Conservation (phyloP, 2,329 filamentous ascomycete species). For the Ascochyta pisi region DNA sequence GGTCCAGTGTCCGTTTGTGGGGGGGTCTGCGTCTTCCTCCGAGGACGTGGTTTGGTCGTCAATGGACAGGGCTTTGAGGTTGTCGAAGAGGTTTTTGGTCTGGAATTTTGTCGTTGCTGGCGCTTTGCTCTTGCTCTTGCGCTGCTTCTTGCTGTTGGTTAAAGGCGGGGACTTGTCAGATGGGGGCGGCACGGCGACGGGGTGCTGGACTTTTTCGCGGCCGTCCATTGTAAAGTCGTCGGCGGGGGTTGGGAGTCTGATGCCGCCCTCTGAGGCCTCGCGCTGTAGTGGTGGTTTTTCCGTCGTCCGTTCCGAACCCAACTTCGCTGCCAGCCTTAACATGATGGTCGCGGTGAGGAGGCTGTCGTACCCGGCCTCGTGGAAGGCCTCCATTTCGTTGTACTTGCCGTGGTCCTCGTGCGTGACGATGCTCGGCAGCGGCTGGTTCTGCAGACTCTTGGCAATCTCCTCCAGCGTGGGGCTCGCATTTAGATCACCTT, state of each 20-base stretch:
- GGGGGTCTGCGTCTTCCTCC: conserved; percentile 19
- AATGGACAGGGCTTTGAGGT: conserved; percentile 17
- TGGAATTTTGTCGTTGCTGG: conserved; percentile 23
- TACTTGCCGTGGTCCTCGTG: conserved; percentile 51
- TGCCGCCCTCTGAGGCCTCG: conserved; percentile 16
- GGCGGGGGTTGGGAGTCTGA: neutral
- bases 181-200: conserved; percentile 23
- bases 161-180: neutral
- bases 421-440: conserved; percentile 52
- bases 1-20: conserved; percentile 25
- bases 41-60: conserved; percentile 4
- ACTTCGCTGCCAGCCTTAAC: conserved; percentile 61
- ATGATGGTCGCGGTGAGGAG: conserved; percentile 66
- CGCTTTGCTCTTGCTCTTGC: conserved; percentile 3
- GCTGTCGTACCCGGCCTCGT: conserved; percentile 71
- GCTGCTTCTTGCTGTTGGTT: conserved; percentile 16
- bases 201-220: conserved; percentile 23
- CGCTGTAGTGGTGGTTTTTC: neutral
- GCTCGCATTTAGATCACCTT: conserved; percentile 59
- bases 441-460: conserved; percentile 49
- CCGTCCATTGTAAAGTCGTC: conserved; percentile 23
- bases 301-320: conserved; percentile 48
- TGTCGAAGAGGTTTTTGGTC: conserved; percentile 39
- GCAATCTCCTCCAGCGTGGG: conserved; percentile 59
- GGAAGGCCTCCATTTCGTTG: conserved; percentile 50